A percentile compares a stretch with the other conserved stretches of the same genome.
phyloP scores from a whole-genome alignment of 192 early-diverging fungal genomes.

The Dimargaris xerosporica region DNA sequence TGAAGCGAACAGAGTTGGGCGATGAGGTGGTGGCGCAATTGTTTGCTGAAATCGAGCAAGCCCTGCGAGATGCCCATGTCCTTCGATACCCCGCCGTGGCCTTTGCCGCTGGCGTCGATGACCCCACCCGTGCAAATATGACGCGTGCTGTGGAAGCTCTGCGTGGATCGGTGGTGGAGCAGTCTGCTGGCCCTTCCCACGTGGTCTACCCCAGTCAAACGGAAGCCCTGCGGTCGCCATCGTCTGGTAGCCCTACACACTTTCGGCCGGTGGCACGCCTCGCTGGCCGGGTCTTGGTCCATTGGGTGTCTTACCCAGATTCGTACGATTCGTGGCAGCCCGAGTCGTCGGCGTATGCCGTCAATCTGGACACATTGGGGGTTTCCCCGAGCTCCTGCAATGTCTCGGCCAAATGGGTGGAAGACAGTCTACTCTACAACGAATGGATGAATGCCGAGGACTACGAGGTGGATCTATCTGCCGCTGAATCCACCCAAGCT shows the following conservation, averaged over 20 bases:
- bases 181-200: conserved; percentile 19
- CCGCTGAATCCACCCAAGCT: conserved; percentile 1
- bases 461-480: conserved; percentile 35
- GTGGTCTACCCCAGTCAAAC: conserved; percentile 15
- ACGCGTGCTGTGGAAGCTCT: conserved; percentile 12
- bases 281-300: conserved; percentile 43
- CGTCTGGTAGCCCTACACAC: conserved; percentile 5
- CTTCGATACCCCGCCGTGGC: conserved; percentile 8
- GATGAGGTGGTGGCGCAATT: background rate
- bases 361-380: conserved; percentile 20
- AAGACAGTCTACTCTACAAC: conserved; percentile 53
- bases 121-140: conserved; percentile 14
- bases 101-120: conserved; percentile 16
- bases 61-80: background rate
- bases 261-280: conserved; percentile 27
- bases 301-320: conserved; percentile 73
- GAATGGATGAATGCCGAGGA: conserved; percentile 85
- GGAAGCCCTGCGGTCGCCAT: conserved; percentile 5
- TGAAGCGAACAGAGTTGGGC: background rate
- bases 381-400: background rate
- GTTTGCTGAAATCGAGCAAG: background rate
- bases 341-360: conserved; percentile 39
- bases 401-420: conserved; percentile 39
- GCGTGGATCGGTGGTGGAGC: conserved; percentile 16
- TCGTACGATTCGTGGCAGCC: conserved; percentile 62